Base-by-base conservation (phyloP, 495 filamentous ascomycete species). In the Podospora didyma region DNA sequence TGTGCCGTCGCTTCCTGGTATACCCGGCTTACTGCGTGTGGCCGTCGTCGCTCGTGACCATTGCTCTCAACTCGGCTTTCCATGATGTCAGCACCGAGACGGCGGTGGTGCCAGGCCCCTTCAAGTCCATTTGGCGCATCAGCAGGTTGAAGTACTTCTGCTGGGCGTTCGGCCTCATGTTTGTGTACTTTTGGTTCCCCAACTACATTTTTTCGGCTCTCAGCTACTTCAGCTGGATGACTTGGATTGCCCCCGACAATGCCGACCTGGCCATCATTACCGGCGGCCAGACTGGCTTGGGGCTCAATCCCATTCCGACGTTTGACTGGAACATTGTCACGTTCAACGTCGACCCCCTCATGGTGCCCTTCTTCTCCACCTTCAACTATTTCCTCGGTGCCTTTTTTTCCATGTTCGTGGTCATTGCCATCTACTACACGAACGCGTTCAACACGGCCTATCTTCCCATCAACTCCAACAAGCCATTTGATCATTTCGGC, bases 1-100 rank as follows among this genome's bases (percentile, higher is more conserved):
- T 84, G 56, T 74, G 74, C 48, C 72, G 80, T 16, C 74, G 79
- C 28, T 86, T 82, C 72, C 71, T 86, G 20, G 82, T 86, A 23
- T 76, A 78, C 45, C 74, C 74, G 5, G 65, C 73, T 0, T 70
- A 70, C 54, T 74, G 71, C 49, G 71, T 77, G 19, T 77, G 74
- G 74, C 74, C 74, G 1, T 57, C 65, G 17, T 73, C 72, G 7
- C 51, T 77, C 21, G 70, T 74, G 2, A 75, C 72, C n/a, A 75
- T 77, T 22, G 73, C 74, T 9, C 64, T 77, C 3, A 77, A 77
- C 62, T 62, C 65, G 17, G 74, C 74, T 9, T 72, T 77, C 58
- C 74, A 77, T 48, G 65, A 70, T 54, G 54, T 66, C n/a, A 62
- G 51, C 1, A 61, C 31, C 20, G 66, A 64, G 51, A 62, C 66